Evolutionary conservation across 1,139 yeast species (phyloP), one percentile per base, ranked within the genome.

Genomic region (Nakaseomyces kungkrabaensis): DNA sequence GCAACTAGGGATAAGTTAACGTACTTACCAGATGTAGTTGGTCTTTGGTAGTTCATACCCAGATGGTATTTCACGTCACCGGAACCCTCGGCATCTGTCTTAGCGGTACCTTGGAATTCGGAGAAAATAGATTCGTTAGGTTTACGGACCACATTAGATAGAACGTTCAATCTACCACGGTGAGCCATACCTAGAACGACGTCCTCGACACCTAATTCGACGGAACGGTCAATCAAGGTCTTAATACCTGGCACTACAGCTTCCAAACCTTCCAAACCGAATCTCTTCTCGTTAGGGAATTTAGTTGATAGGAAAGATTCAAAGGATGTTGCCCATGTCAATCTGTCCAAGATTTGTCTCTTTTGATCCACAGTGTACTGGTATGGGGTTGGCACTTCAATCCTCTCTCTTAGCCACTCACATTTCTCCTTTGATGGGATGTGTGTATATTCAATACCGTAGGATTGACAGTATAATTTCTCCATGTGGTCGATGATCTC

Each of bases 101-200:
- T 79, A 63, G 82, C 81, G 63, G 84, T 79, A 57, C 98, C 98
- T 51, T 92, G 77, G 70, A 92, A 92, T 74, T 92, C 99, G 48
- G 94, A 83, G 71, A 92, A 92, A 68, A 92, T 94, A 46, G 96
- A 88, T 76, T 92, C 97, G 68, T 92, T 90, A 64, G 98, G 97
- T 72, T 92, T 92, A 75, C 98, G 86, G 48, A 92, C 97, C 64
- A 92, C 98, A 73, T 92, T 92, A 54, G 97, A 88, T 72, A 92
- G 79, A 85, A 92, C 90, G 71, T 92, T 92, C 66, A 92, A 78
- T 76, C 99, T 85, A 73, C 99, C 99, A 79, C 99, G 88, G 73
- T 92, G 98, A 52, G 99, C 97, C 98, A 92, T 92, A 75, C 99
- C 99, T 63, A 94, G 85, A 63, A 92, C 95, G 55, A 92, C 81